A percentile compares a stretch with the other conserved stretches of the same genome.
Evolutionary conservation across 257 asterid species (phyloP).

Genomic region (Leptodermis oblonga): DNA sequence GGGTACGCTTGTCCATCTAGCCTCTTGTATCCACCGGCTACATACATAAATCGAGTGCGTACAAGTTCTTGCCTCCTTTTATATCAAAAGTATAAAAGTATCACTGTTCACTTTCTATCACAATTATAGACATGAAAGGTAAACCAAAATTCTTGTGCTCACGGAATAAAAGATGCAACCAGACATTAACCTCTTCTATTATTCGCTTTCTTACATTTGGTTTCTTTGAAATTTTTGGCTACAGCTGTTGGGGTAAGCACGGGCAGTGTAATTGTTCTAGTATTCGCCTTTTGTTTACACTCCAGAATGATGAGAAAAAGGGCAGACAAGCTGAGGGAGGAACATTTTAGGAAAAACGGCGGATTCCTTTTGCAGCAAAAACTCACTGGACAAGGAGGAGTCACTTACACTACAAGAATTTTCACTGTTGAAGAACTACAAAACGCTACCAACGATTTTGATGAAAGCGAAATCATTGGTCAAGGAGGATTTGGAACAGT

Average conservation of each 20-base stretch:
- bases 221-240: background rate
- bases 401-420: background rate
- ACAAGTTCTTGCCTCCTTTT: too few species aligned
- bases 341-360: background rate
- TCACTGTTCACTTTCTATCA: too few species aligned
- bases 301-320: background rate
- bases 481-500: constrained; percentile 15
- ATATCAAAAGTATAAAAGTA: background rate
- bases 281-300: background rate
- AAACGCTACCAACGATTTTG: constrained; percentile 12
- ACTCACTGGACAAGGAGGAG: background rate
- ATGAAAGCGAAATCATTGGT: constrained; percentile 4
- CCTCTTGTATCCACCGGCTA: too few species aligned
- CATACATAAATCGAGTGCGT: too few species aligned
- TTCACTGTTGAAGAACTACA: constrained; percentile 7
- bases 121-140: too few species aligned
- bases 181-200: too few species aligned
- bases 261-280: background rate
- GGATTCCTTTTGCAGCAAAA: background rate
- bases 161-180: too few species aligned
- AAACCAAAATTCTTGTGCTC: too few species aligned
- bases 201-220: background rate
- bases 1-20: too few species aligned
- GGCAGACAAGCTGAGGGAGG: background rate
- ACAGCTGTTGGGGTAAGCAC: background rate